Base-by-base conservation (phyloP, 2,329 filamentous ascomycete species). In the Aureobasidium sp. region DNA sequence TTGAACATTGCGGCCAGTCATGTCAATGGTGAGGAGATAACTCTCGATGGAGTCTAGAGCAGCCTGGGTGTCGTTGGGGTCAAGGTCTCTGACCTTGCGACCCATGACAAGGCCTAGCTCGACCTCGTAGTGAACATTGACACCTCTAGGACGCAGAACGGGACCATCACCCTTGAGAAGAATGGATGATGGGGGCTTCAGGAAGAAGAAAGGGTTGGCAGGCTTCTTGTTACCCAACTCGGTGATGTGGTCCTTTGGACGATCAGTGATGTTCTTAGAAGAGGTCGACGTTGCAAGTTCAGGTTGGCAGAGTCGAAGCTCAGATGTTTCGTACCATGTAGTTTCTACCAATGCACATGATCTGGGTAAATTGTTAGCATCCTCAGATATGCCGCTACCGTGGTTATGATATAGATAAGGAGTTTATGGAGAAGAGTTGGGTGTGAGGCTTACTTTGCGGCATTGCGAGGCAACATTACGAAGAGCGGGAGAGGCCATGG, bases 171-270 rank as follows among this genome's bases (percentile, higher is more conserved):
- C 83, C 0, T 91, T 91, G 27, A 89, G 81, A 4, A 97, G 83
- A 68, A 99, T 90, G 3, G 91, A 90, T 44, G 89, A 90, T 0
- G 92, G 79, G 1, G 94, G 94, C 82, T 99, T 99, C 68, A 97
- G 84, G 83, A 99, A 99, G 86, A 97, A 99, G 79, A 99, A 97
- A 30, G 94, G 94, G 76, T 97, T 91, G 75, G 94, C 95, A 55
- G 94, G 94, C 66, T 86, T 86, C 47, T 60, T 48, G 58, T 57
- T 57, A 9, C 53, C 53, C 41, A 99, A 84, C 79, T 99, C 94
- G 66, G 88, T 85, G 72, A 97, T 88, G 77, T 99, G 94, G 75
- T 96, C 94, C 54, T 58, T 57, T 25, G n/a, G n/a, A 47, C 10
- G 8, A 21, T 57, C 21, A 57, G 53, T 13, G 8, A 21, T 9